A percentile compares a stretch with the other conserved stretches of the same genome.
Conservation (phyloP, 495 filamentous ascomycete genomes). For the Hyaloscypha variabilis region DNA sequence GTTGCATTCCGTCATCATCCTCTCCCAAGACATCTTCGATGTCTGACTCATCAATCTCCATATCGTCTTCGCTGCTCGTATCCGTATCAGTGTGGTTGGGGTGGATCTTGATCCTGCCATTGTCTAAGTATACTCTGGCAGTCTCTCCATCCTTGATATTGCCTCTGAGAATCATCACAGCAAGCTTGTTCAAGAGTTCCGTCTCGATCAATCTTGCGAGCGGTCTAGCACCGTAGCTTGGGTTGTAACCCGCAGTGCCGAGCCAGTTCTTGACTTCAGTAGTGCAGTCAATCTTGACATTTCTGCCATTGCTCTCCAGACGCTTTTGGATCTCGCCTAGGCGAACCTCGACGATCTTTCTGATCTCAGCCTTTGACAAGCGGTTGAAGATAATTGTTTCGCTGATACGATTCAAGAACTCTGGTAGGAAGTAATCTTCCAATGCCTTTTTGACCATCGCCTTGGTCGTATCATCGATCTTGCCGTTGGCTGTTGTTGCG, state of each 20-base stretch:
- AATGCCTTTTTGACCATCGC: constrained; percentile 89
- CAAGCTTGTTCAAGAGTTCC: constrained; percentile 91
- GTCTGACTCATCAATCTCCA: constrained; percentile 62
- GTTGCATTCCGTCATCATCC: constrained; percentile 28
- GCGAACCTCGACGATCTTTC: constrained; percentile 92
- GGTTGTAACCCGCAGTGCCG: constrained; percentile 85
- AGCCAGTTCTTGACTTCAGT: constrained; percentile 89
- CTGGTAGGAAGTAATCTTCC: constrained; percentile 93
- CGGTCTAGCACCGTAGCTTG: constrained; percentile 90
- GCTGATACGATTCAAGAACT: constrained; percentile 97
- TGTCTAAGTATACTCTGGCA: constrained; percentile 75
- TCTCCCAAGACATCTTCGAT: constrained; percentile 24
- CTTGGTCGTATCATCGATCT: constrained; percentile 82
- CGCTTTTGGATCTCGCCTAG: constrained; percentile 89
- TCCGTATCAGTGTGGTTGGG: constrained; percentile 72
- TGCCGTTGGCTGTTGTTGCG: constrained; percentile 73
- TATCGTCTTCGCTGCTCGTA: constrained; percentile 50
- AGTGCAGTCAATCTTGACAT: constrained; percentile 74
- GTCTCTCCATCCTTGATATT: constrained; percentile 82
- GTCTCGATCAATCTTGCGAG: constrained; percentile 89
- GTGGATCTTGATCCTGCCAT: constrained; percentile 71
- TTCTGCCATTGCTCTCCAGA: constrained; percentile 75
- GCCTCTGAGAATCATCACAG: constrained; percentile 85
- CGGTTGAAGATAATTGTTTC: constrained; percentile 98
- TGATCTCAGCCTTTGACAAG: constrained; percentile 83